Base-by-base conservation (phyloP, 179 eudicot species). In the Beta macrorhiza region DNA sequence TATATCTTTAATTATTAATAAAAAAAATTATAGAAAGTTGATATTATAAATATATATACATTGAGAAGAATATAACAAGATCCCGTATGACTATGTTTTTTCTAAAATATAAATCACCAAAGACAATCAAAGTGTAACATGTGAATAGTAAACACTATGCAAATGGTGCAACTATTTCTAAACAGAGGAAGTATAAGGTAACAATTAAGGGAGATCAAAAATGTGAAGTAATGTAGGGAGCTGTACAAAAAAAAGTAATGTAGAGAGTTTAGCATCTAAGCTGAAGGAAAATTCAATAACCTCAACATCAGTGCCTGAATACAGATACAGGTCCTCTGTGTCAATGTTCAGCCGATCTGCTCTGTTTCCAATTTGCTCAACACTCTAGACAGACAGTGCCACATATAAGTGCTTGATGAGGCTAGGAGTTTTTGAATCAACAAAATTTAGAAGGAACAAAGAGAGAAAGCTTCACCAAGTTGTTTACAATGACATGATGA, bases 301-400 rank as follows among this genome's bases (percentile, higher is more conserved):
- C 97, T 94, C 93, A 83, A 94, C 73, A 83, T 94, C 95, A 59
- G 99, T 97, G 86, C 95, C 91, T 49, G 99, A 92, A 87, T 97
- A 90, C 73, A 97, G 86, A 81, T 83, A 94, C 59, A 97, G 90
- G 72, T 91, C 90, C 77, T 91, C 92, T 72, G 97, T 82, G 37
- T 75, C 88, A 80, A 97, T 94, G 75, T 84, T 81, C 90, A 97
- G 82, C 49, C 99, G 92, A 77, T 92, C 97, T 67, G 99, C 98
- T 82, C 99, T 91, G 70, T 94, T 89, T 82, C 93, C 97, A 83
- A 97, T 94, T 85, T 97, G 99, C 86, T 97, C 97, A 88, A 97
- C 86, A 87, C 99, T 97, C 99, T 96, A 89, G 73, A 77, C 84
- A 73, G 17, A 81, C 47, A 74, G 69, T 17, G 22, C 22, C 55